These are phyloP conservation scores for Selenicereus undatus DNA, from an alignment of 148 eudicot species.

Conservation along the genomic window DNA sequence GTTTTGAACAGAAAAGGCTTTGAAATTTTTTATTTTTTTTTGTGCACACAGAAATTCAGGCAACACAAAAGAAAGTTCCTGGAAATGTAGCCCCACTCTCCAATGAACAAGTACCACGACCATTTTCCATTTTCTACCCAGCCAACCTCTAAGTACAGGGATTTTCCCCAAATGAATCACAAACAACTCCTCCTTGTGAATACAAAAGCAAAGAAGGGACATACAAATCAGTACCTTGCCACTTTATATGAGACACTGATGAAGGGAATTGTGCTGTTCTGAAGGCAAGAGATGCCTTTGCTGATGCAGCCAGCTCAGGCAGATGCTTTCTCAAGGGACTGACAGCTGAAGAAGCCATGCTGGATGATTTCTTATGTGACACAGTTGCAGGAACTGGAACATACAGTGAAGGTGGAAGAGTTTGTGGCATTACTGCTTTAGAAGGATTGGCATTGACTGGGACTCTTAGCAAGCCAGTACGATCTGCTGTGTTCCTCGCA, in stretches of 20 bases:
- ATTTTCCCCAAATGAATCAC: neutral
- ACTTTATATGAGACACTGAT: conserved; percentile 16
- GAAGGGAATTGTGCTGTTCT: conserved; percentile 10
- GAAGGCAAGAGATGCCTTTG: neutral
- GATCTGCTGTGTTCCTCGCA: neutral
- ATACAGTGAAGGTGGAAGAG: neutral
- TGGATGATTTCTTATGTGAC: neutral
- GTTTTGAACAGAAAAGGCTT: too few species aligned
- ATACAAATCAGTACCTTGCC: conserved; percentile 21
- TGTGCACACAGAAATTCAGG: too few species aligned
- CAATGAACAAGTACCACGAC: neutral
- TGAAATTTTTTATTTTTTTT: too few species aligned
- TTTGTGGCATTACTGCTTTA: neutral
- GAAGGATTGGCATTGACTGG: neutral
- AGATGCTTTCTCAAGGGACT: conserved; percentile 3
- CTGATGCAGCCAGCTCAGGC: conserved; percentile 1
- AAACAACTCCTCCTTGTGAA: neutral
- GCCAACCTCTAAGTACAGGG: neutral
- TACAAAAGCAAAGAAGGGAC: neutral
- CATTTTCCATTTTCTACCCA: neutral
- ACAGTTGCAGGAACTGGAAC: neutral
- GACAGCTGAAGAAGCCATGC: neutral
- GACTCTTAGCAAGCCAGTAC: conserved; percentile 9
- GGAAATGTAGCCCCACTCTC: neutral
- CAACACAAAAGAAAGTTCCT: neutral